Base-by-base conservation (phyloP, 1,139 yeast species). In the Barnettozyma hawaiiensis region DNA sequence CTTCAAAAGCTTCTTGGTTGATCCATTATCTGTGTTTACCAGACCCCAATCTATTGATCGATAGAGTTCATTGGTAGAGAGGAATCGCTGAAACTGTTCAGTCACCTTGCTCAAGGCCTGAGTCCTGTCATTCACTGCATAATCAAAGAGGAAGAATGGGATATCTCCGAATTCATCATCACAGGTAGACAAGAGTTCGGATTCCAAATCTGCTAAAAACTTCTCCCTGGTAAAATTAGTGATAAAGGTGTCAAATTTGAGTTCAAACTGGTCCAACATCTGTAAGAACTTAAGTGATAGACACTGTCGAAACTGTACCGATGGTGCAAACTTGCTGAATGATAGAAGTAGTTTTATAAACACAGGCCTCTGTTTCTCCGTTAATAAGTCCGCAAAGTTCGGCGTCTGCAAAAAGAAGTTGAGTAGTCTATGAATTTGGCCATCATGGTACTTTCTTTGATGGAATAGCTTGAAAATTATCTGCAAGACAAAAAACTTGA, bases 401-500 rank as follows among this genome's bases (percentile, higher is more conserved):
- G 36, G 1, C 29, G 28, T 35, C 46, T 33, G 18, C 3, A 34
- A 15, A 12, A 50, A 48, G 29, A 54, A 54, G 3, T 28, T 5
- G 4, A 47, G 14, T 2, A 52, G 12, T 2, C 40, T 37, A 1
- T 33, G 35, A 3, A 42, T 22, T 14, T 43, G 35, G 2, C 39
- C 18, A 18, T 24, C 12, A 12, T 38, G 37, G 35, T 28, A 51
- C 16, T 43, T 39, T 2, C 29, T 36, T 2, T 26, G 31, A 32
- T 54, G 58, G 28, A 52, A 51, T 37, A 42, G 41, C 42, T 48
- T 54, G 43, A 48, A 49, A 1, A 51, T 26, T 3, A 50, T 42
- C 35, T 54, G 59, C 3, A 56, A 37, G 2, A 49, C 38, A 10
- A 54, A 36, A 26, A 56, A 44, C 26, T 49, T 52, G 32, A 52